Base-by-base conservation (phyloP, 441 rosid genomes). In the Euphorbia celastroides region DNA sequence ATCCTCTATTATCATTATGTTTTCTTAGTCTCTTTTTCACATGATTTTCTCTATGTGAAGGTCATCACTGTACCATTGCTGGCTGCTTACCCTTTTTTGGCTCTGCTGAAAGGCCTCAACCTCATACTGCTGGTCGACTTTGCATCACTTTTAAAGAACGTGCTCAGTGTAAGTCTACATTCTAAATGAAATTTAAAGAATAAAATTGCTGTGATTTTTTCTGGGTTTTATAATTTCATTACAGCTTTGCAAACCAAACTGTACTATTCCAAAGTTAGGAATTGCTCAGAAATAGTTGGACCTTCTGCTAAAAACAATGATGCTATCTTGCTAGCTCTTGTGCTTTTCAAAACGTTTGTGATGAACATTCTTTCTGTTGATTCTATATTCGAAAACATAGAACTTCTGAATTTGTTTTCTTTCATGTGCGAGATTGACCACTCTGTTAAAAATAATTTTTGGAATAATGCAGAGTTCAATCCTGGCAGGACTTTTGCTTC, bases 401-500 rank as follows among this genome's bases (percentile, higher is more conserved):
- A n/a, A n/a, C n/a, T n/a, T n/a, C n/a, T n/a, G n/a, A n/a, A n/a
- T n/a, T n/a, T n/a, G n/a, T n/a, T 38, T 38, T 38, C 5, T 3
- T 52, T 20, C 2, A 22, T 52, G 55, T 10, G 20, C 8, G 55
- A 50, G 19, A 50, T 31, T 51, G 41, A 59, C n/a, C 38, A 34
- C 38, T 34, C 38, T 34, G 4, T 34, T 3, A 34, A 3, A 34
- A 34, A 34, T 34, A 34, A 3, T n/a, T n/a, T n/a, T n/a, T n/a
- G n/a, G n/a, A n/a, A n/a, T 60, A 11, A 28, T 69, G 26, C 57
- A 86, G 96, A 85, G 85, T 19, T 79, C 90, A 55, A 83, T 88
- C 44, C 82, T 84, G n/a, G 85, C 92, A 1, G 89, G 92, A 34
- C 57, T 87, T 81, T 77, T 85, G 76, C 84, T 89, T 30, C 80